Conservation (phyloP, 2,329 filamentous ascomycete species). For the Esteya vermicola region DNA sequence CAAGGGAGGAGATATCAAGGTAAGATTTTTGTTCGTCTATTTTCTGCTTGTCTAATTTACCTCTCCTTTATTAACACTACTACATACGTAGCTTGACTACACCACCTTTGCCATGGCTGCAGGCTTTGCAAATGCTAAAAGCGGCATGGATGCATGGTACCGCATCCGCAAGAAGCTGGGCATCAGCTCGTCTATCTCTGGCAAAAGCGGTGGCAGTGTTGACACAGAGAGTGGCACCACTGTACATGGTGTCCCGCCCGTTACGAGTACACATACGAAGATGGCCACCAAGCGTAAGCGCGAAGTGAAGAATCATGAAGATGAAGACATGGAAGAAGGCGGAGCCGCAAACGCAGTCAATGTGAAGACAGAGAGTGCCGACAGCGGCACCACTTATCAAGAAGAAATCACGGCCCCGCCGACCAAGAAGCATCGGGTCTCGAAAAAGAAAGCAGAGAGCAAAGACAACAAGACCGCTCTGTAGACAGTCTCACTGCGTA, state of each 20-base stretch:
- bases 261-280: no score
- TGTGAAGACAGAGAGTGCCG: neutral
- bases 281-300: neutral
- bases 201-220: no score
- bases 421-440: no score
- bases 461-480: no score
- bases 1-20: slow-evolving; percentile 3
- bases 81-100: slow-evolving; percentile 2
- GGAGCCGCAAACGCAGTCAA: no score
- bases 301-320: neutral
- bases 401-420: no score
- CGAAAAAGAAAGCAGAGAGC: no score
- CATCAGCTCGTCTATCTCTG: neutral
- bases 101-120: neutral
- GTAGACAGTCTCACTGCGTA: no score
- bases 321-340: neutral
- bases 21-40: neutral
- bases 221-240: no score
- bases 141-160: slow-evolving; percentile 4
- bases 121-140: neutral
- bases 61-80: neutral
- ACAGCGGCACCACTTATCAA: no score
- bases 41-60: neutral
- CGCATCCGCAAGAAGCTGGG: slow-evolving; percentile 5
- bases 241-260: no score